Base-by-base conservation (phyloP, 106 monocot species). In the Dendrobium officinale region DNA sequence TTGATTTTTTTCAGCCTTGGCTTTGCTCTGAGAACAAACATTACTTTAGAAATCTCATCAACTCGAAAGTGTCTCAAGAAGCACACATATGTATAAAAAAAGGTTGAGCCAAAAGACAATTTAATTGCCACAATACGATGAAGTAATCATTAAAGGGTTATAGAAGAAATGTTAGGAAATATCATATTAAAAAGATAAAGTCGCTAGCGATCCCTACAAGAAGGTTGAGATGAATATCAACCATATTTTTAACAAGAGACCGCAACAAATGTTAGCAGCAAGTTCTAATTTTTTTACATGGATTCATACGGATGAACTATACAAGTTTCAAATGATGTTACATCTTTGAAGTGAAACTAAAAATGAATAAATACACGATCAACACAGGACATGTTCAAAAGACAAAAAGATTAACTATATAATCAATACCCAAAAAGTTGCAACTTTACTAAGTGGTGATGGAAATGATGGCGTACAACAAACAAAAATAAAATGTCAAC, bases 1-100 rank as follows among this genome's bases (percentile, higher is more conserved):
- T 85, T 97, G 96, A 77, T 97, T 97, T 77, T 94, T 97, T 84
- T 97, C 96, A 79, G 92, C 96, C 84, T 97, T 97, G 1, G 96
- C 94, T 86, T 92, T 97, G 80, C 94, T 97, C 96, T 97, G 82
- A 5, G 78, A 87, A 66, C 18, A 75, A 22, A 45, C n/a, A 66
- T 42, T 66, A 41, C 9, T 17, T 44, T 54, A 77, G 11, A 29
- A 27, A 77, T 55, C 13, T 16, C 31, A 77, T 51, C 24, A 40
- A 78, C 37, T 59, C 19, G 31, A 74, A 74, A 74, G 20, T 44
- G 43, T n/a, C 41, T 44, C 4, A 42, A 42, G 19, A 18, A 74
- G 29, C 19, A 74, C 5, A 42, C 73, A 18, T 73, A 31, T 44
- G 29, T 2, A 37, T 37, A 37, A 22, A 13, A 74, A 11, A 19